Evolutionary conservation across 148 eudicot species (phyloP).

Genomic region (Mesembryanthemum crystallinum): DNA sequence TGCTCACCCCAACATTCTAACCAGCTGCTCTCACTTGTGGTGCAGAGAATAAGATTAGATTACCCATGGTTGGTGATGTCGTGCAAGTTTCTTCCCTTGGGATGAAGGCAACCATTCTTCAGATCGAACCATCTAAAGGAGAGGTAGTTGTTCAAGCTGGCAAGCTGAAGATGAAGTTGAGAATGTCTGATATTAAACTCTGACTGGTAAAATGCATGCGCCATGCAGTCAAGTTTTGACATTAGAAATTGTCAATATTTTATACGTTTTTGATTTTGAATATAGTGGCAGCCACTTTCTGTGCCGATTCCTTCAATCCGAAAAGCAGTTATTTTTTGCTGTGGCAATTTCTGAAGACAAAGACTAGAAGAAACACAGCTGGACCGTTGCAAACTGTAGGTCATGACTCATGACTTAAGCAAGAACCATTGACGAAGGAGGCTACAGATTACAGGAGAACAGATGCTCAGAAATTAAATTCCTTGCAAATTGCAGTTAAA

Average conservation of each 20-base stretch:
- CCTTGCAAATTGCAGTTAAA: too few relatives aligned
- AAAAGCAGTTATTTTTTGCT: not conserved
- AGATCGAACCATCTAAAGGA: constrained; percentile 64
- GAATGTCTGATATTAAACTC: constrained; percentile 47
- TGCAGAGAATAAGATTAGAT: constrained; percentile 35
- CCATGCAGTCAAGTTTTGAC: too few relatives aligned
- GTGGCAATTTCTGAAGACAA: not conserved
- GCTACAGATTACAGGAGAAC: not conserved
- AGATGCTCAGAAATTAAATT: not conserved
- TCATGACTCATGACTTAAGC: not conserved
- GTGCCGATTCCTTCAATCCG: not conserved
- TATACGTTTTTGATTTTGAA: too few relatives aligned
- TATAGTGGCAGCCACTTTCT: not conserved
- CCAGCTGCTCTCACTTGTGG: constrained; percentile 14
- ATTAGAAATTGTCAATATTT: too few relatives aligned
- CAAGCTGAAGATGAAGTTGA: constrained; percentile 69
- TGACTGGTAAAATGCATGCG: constrained; percentile 35
- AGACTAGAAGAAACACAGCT: too few relatives aligned
- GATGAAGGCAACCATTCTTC: constrained; percentile 57
- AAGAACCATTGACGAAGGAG: not conserved
- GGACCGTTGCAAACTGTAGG: not conserved
- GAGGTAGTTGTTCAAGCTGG: constrained; percentile 80
- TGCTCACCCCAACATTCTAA: not conserved
- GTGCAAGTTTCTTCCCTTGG: constrained; percentile 68
- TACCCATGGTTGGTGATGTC: constrained; percentile 69